Evolutionary conservation across 768 basidiomycete genomes (phyloP).

Genomic region (Termitomyces titanicus): DNA sequence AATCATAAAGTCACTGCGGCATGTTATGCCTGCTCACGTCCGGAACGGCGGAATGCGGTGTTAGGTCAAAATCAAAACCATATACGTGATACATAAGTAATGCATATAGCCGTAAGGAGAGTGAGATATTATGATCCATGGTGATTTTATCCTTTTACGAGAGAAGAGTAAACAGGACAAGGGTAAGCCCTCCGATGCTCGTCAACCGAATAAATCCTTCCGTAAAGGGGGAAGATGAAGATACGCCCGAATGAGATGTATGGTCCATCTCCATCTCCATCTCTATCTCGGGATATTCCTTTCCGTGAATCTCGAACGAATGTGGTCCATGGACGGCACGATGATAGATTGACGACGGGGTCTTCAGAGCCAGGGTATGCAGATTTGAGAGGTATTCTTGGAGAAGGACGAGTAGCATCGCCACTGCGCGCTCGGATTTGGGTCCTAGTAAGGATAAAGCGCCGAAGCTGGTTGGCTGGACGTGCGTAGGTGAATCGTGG

Average conservation of each 20-base stretch:
- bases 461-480: neutral
- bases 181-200: conserved; percentile 13
- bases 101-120: no score
- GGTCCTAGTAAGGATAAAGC: neutral
- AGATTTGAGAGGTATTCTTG: neutral
- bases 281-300: conserved; percentile 9
- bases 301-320: neutral
- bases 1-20: no score
- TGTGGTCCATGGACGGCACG: no score
- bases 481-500: neutral
- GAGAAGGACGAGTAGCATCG: neutral
- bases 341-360: neutral
- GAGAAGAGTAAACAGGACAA: conserved; percentile 10
- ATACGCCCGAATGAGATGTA: neutral
- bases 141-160: no score
- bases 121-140: no score
- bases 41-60: no score
- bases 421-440: neutral
- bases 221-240: neutral
- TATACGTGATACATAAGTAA: no score
- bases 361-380: neutral
- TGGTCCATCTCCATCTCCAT: no score
- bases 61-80: no score
- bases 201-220: conserved; percentile 11
- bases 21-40: no score